Evolutionary conservation across 1,284 basidiomycete species (phyloP).

Genomic region (Fomes fomentarius): DNA sequence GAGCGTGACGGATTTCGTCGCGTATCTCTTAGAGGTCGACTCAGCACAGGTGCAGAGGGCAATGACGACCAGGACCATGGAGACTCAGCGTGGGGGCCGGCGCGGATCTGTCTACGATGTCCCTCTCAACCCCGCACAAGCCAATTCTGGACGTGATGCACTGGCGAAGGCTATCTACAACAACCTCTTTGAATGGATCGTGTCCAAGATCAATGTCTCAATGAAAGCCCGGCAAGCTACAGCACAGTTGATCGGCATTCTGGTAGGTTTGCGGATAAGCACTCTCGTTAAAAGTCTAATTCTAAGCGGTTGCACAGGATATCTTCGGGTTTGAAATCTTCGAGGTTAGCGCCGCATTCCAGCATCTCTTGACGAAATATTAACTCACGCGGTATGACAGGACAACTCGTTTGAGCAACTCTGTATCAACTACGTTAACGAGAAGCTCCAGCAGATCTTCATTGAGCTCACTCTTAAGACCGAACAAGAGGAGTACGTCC

Average conservation of each 20-base stretch:
- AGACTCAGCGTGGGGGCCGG: conserved; percentile 91
- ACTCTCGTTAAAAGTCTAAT: too few relatives aligned
- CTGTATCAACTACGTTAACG: conserved; percentile 99
- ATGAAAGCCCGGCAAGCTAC: conserved; percentile 85
- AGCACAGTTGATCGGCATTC: conserved; percentile 92
- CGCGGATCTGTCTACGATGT: conserved; percentile 97
- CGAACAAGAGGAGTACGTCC: conserved; percentile 98
- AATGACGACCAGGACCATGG: conserved; percentile 86
- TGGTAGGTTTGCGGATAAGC: too few relatives aligned
- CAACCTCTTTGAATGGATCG: conserved; percentile 99
- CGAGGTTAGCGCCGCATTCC: conserved; percentile 51
- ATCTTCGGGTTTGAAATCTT: conserved; percentile 99
- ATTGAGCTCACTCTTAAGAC: conserved; percentile 99
- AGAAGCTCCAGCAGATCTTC: conserved; percentile 99
- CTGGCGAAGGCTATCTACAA: conserved; percentile 97
- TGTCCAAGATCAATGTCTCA: conserved; percentile 92
- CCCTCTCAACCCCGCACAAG: conserved; percentile 93
- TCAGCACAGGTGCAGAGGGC: conserved; percentile 82
- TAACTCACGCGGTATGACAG: conserved; percentile 26
- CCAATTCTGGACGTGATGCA: conserved; percentile 87
- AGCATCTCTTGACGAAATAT: not conserved
- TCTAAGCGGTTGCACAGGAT: conserved; percentile 55
- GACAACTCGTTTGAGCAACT: conserved; percentile 99
- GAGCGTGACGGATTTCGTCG: conserved; percentile 94
- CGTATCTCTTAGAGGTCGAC: conserved; percentile 93